These are phyloP conservation scores for Venturia pyrina DNA, from an alignment of 2,329 filamentous ascomycete species.

Conservation along the genomic window DNA sequence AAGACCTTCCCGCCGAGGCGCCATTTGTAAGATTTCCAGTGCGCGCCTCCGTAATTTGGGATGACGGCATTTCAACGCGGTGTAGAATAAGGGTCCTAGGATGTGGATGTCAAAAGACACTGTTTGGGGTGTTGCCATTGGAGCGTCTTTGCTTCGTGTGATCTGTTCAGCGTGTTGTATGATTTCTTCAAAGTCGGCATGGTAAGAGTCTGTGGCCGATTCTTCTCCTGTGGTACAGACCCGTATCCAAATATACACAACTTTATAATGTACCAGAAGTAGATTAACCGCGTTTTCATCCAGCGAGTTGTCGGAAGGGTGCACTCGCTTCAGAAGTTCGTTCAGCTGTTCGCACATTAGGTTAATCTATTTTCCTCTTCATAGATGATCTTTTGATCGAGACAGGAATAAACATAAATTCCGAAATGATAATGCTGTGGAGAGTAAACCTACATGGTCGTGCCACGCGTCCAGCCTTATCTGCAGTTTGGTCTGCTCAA, in stretches of 20 bases:
- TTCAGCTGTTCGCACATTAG: too few species aligned
- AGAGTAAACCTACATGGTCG: not conserved
- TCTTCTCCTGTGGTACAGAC: not conserved
- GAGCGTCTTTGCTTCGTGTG: not conserved
- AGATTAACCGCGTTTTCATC: not conserved
- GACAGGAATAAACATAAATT: too few species aligned
- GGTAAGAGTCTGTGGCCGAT: constrained; percentile 1
- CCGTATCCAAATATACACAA: constrained; percentile 7
- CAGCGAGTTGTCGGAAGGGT: not conserved
- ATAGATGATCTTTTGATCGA: too few species aligned
- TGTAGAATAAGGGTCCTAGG: constrained; percentile 1
- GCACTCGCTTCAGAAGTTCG: too few species aligned
- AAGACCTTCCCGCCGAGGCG: constrained; percentile 4
- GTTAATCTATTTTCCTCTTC: too few species aligned
- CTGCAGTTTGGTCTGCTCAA: not conserved
- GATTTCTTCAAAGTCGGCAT: constrained; percentile 1
- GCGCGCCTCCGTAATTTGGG: constrained; percentile 3
- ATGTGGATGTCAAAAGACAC: constrained; percentile 7
- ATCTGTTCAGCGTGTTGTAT: not conserved
- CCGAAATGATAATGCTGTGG: too few species aligned
- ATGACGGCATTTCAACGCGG: constrained; percentile 11
- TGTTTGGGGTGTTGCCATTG: not conserved
- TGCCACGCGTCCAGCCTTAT: not conserved
- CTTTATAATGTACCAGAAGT: not conserved
- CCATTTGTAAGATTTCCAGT: not conserved